phyloP scores from a whole-genome alignment of 495 filamentous ascomycete species.

The Aspergillus asperescens region DNA sequence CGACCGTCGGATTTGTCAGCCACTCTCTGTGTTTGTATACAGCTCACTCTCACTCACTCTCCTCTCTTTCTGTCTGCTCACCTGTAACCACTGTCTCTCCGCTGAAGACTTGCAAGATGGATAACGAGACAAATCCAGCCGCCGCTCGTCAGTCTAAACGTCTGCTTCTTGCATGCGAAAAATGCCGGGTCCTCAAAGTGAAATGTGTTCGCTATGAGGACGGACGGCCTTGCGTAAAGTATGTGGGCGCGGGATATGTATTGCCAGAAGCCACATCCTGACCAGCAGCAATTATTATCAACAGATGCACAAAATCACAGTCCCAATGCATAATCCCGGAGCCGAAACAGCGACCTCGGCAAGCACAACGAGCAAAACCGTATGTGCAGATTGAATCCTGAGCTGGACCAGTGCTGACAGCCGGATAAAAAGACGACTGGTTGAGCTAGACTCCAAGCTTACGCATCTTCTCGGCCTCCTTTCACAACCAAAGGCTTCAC shows the following conservation, averaged over 20 bases:
- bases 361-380: neutral
- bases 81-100: too few species aligned
- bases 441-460: conserved; percentile 1
- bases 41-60: too few species aligned
- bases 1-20: too few species aligned
- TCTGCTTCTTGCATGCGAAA: conserved; percentile 1
- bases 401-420: neutral
- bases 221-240: conserved; percentile 3
- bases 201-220: neutral
- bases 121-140: too few species aligned
- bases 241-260: neutral
- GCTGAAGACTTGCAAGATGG: too few species aligned
- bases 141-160: too few species aligned
- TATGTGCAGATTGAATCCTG: neutral
- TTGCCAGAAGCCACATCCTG: neutral
- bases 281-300: neutral
- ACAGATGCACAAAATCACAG: neutral
- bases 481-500: neutral
- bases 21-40: too few species aligned
- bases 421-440: neutral
- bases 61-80: too few species aligned
- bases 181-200: conserved; percentile 3
- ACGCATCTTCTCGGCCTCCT: neutral
- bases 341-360: neutral
- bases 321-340: neutral